Evolutionary conservation across 202 grass and related monocot genomes (phyloP), one percentile per base, ranked within the genome.

Genomic region (Tripidium arundinaceum): DNA sequence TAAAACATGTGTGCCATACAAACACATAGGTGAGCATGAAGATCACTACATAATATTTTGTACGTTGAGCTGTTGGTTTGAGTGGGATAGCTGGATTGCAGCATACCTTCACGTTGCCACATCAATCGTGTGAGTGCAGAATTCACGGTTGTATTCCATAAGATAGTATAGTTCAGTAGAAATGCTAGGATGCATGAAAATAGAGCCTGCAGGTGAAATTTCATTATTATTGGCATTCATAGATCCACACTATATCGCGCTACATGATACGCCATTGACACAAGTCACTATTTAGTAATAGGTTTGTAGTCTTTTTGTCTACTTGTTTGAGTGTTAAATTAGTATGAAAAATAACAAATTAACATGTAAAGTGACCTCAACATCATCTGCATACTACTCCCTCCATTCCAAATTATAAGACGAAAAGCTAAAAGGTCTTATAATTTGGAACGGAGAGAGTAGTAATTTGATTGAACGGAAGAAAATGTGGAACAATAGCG

Each of bases 121-220:
- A 98, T 98, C 1, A 90, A 92, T 59, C 92, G 91, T 72, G 94
- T 97, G 70, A 97, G 83, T 68, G 94, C 94, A 72, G 94, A 97
- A 82, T 98, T 98, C 40, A 94, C 84, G 72, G 86, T 92, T 60
- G 94, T 98, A 60, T 98, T 98, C 65, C 93, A 86, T 82, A 97
- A 97, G 78, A 94, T 92, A 57, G 86, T 90, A 74, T 97, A 97
- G 81, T 97, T 97, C 78, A 97, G 76, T 15, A 94, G 85, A 85
- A 97, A 94, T 33, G 94, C 94, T 67, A 98, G 54, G 73, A 80
- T 81, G 75, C 91, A 98, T 47, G 94, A 98, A 80, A 92, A 86
- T 46, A 94, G 86, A 54, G 42, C 90, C 94, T 94, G 84, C 68
- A 92, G 79, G 57, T 27, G 41, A n/a, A 83, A 81, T 73, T 69